Evolutionary conservation across 2,329 filamentous ascomycete species (phyloP), one percentile per base, ranked within the genome.

Genomic region (Fusarium brevicatenulatum): DNA sequence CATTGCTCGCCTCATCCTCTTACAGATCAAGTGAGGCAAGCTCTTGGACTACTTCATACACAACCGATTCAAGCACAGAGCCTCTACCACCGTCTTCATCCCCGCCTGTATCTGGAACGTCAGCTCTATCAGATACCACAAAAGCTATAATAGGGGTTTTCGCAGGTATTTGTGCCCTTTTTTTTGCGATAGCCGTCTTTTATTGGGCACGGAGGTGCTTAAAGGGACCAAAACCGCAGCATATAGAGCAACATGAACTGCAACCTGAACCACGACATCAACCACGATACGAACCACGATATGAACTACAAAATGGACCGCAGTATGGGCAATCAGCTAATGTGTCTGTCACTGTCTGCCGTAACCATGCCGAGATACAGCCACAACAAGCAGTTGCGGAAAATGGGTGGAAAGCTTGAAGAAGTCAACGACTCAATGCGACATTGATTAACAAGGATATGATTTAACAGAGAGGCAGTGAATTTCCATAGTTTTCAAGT

Each of bases 181-280:
- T 46, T 6, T 8, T 47, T 2, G 9, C 44, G 4, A 6, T 59
- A 12, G 1, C n/a, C 5, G 9, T 46, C 12, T 15, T 60, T 18
- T 3, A 1, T 32, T 0, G 15, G 5, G 16, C 25, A 13, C 28
- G n/a, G 15, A 5, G 5, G 13, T 40, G 19, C 3, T 4, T 34
- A 23, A 19, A 15, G 16, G 23, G 21, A 34, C 10, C 5, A 11
- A 52, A 30, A 15, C 12, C n/a, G 11, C 10, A 8, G 9, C 18
- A 19, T 36, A 23, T 13, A 37, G 32, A 67, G 58, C 21, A 66
- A 46, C 4, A 60, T 58, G 13, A 40, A 66, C 13, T 46, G 44
- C 28, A 36, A n/a, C 1, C 19, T 61, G 47, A 32, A 34, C 30
- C 30, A 9, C 46, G 21, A n/a, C 10, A 32, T 18, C 11, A n/a